Evolutionary conservation across 192 early-diverging fungal species (phyloP), one percentile per base, ranked within the genome.

Genomic region (Thamnidium elegans): DNA sequence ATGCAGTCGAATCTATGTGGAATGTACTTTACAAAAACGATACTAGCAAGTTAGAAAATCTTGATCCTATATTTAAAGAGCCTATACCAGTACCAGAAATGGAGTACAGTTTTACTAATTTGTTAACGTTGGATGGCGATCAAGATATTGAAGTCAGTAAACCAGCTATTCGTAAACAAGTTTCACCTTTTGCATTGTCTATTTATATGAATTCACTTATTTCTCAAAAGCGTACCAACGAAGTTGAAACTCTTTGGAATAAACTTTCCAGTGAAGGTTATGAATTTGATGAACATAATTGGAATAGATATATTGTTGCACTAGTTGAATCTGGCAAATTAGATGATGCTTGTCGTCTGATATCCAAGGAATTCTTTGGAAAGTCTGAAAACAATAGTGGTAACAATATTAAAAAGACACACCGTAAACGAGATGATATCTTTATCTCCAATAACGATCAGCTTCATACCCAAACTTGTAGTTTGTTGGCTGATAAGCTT

Each of bases 271-370:
- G 53, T 1, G 15, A 70, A 19, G 65, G 56, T 3, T 85, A 73
- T 51, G 30, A 47, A 44, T 85, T 85, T 64, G 81, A 83, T 66
- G 78, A 71, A 1, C 39, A 69, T 20, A 85, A 85, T 58, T 85
- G 75, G 74, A 85, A 85, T 44, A 68, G 76, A 13, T 83, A 80
- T 52, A 62, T 70, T 31, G 67, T 70, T 39, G 64, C 70, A 8
- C 32, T 85, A 62, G 48, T 77, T 15, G 48, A 66, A 11, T 69
- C 58, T 11, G 71, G 74, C 10, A 50, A 62, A 5, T 10, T 78
- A 8, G 8, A 64, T 17, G 71, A 81, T 10, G 79, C 84, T 0
- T 78, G 76, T 47, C n/a, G 48, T 11, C 51, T 76, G 1, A 61
- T 54, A 7, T 52, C 67, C 1, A 30, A 58, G 9, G 31, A 21